Evolutionary conservation across 2,329 filamentous ascomycete genomes (phyloP), one percentile per base, ranked within the genome.

Genomic region (Nannizziopsis barbatae): DNA sequence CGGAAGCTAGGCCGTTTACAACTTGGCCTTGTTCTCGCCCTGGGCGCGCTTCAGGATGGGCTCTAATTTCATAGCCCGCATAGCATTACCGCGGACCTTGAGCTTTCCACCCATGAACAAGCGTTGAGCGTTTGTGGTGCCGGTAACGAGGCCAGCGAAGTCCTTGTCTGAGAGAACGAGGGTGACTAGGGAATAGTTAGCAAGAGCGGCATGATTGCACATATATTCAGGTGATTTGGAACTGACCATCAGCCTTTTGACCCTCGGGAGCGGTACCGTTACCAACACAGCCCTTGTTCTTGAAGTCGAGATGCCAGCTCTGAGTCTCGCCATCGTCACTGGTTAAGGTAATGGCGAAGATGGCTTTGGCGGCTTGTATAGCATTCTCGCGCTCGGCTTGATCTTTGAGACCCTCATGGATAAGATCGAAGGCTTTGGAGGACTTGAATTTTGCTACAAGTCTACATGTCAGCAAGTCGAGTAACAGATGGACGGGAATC

Each of bases 71-170:
- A 89, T 95, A 33, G 92, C 68, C 79, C 95, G 95, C 90, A 96
- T 96, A 53, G 96, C 81, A 67, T 96, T 88, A 55, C 92, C 92
- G 80, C 88, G 93, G 65, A 96, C 80, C 84, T 96, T 98, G 64
- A 98, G 76, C 77, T 95, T 95, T 61, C 92, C 92, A n/a, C 79
- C 79, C 90, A 98, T 96, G 73, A 96, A 95, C 55, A 98, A 73
- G 59, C 83, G 81, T 76, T 98, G 92, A 50, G 92, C 88, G 64
- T 95, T 95, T 60, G 86, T 87, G 74, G 93, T 87, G 65, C 92
- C 92, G 33, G 75, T 62, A 47, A 94, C 81, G 56, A 98, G 77
- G 65, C 84, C 82, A 56, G 73, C 79, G 64, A 98, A 98, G 70
- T 96, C 87, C 50, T 79, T 77, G 54, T 98, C 92, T 52, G 81